A percentile compares a stretch with the other conserved stretches of the same genome.
These are phyloP conservation scores for Leccinum truebloodii DNA, from an alignment of 768 basidiomycete species.

Conservation along the genomic window DNA sequence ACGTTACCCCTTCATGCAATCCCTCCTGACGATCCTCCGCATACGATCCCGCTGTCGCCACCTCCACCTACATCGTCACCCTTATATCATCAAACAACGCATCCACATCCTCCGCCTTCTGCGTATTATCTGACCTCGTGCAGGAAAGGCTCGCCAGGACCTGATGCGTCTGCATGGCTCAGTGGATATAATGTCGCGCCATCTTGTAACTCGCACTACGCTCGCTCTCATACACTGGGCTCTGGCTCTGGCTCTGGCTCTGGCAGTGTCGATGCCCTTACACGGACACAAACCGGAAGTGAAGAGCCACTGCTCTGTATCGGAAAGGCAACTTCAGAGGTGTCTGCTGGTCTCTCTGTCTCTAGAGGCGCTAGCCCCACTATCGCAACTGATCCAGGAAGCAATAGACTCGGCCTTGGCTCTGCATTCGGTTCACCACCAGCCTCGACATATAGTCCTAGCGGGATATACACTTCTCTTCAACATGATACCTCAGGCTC, in stretches of 20 bases:
- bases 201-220: conserved; percentile 29
- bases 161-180: conserved; percentile 28
- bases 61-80: conserved; percentile 18
- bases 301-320: conserved; percentile 30
- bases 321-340: conserved; percentile 13
- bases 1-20: conserved; percentile 23
- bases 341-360: conserved; percentile 1
- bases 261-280: conserved; percentile 29
- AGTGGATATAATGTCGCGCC: conserved; percentile 27
- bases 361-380: conserved; percentile 12
- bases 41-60: conserved; percentile 26
- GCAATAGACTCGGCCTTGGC: conserved; percentile 22
- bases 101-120: conserved; percentile 28
- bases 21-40: conserved; percentile 15
- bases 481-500: conserved; percentile 24
- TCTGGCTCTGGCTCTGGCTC: conserved; percentile 31
- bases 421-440: conserved; percentile 33
- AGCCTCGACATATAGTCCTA: conserved; percentile 23
- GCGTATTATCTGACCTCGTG: conserved; percentile 19
- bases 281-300: conserved; percentile 30
- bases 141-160: conserved; percentile 30
- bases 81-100: conserved; percentile 8
- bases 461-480: conserved; percentile 6
- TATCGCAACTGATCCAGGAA: conserved; percentile 7
- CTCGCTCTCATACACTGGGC: conserved; percentile 31